phyloP scores from a whole-genome alignment of 495 filamentous ascomycete genomes.

The Tuber melanosporum region DNA sequence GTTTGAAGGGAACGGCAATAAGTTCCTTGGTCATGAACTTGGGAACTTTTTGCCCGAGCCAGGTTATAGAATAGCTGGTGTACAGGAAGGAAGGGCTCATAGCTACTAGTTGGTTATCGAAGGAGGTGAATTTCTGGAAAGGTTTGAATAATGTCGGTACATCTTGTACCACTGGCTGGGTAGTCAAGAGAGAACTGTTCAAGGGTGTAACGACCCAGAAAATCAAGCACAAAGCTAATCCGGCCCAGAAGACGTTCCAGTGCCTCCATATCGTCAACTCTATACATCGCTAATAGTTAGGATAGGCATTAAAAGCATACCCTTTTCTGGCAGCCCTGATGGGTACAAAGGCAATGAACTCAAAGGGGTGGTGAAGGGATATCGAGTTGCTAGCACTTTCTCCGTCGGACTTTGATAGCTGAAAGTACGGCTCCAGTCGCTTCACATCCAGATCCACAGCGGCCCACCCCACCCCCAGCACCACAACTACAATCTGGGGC shows the following conservation, averaged over 20 bases:
- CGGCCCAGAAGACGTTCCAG: constrained; percentile 45
- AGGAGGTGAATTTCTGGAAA: neutral
- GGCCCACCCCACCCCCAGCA: constrained; percentile 47
- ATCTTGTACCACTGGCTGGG: constrained; percentile 13
- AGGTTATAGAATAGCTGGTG: constrained; percentile 42
- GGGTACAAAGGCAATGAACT: constrained; percentile 49
- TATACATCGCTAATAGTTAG: neutral
- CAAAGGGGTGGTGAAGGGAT: constrained; percentile 48
- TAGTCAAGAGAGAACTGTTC: constrained; percentile 41
- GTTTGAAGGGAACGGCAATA: constrained; percentile 44
- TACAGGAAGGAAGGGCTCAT: constrained; percentile 41
- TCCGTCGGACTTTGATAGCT: constrained; percentile 45
- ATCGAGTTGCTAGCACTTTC: constrained; percentile 45
- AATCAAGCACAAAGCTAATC: constrained; percentile 42
- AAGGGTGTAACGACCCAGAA: too few species aligned
- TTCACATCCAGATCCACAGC: constrained; percentile 49
- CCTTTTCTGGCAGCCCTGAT: constrained; percentile 43
- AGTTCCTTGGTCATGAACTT: constrained; percentile 44
- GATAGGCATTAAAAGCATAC: constrained; percentile 34
- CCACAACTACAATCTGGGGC: constrained; percentile 46
- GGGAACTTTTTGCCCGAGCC: constrained; percentile 44
- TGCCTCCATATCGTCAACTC: constrained; percentile 39
- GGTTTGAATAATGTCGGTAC: constrained; percentile 33
- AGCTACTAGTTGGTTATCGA: constrained; percentile 31
- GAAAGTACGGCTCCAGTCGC: constrained; percentile 48